Conservation (phyloP, 2,329 filamentous ascomycete genomes). For the Penicillium sp. region DNA sequence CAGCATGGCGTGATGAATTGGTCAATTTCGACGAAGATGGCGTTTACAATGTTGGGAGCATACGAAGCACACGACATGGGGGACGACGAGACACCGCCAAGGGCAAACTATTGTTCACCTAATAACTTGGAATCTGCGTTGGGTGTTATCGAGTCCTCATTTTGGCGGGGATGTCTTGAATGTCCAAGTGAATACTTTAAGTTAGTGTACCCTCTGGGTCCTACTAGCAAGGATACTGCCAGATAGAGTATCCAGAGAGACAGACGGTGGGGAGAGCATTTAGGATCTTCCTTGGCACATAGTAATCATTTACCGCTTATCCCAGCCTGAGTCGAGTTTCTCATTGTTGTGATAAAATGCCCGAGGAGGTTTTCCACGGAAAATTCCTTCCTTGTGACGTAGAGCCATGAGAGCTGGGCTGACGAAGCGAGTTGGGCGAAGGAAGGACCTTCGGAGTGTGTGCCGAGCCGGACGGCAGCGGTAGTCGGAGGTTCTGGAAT, state of each 20-base stretch:
- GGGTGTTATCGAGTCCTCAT: neutral
- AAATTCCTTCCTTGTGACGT: constrained; percentile 4
- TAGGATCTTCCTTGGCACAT: constrained; percentile 13
- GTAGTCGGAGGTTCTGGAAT: constrained; percentile 9
- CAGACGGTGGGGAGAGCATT: neutral
- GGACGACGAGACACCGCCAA: neutral
- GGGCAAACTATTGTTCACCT: neutral
- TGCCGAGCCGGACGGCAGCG: constrained; percentile 1
- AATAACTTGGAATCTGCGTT: constrained; percentile 1
- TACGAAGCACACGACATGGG: neutral
- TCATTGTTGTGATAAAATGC: neutral
- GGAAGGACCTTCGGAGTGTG: constrained; percentile 2
- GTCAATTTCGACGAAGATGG: constrained; percentile 8
- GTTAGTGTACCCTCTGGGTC: too few species aligned
- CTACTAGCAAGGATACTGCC: too few species aligned
- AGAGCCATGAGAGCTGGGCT: neutral
- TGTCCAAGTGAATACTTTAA: neutral
- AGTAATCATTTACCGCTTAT: neutral
- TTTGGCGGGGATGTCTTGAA: neutral
- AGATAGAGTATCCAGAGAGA: neutral
- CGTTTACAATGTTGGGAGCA: neutral
- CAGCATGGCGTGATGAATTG: constrained; percentile 13
- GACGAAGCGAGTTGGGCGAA: neutral
- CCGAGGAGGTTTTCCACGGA: constrained; percentile 6
- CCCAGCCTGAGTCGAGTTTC: neutral